phyloP scores from a whole-genome alignment of 1,139 yeast genomes.

The Nakaseomyces sp. region DNA sequence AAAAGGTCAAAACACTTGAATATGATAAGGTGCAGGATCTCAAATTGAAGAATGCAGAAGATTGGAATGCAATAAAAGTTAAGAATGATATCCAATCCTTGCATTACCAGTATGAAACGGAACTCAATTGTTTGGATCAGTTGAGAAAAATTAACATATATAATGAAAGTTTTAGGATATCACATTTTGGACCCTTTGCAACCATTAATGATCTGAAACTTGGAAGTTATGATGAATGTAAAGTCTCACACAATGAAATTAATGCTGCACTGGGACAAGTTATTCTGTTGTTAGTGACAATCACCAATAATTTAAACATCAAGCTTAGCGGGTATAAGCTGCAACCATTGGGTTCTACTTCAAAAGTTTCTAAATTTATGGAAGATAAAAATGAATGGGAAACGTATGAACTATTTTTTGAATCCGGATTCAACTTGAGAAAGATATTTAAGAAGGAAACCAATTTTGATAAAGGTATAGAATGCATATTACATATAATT shows the following conservation, averaged over 20 bases:
- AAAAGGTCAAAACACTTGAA: constrained; percentile 35
- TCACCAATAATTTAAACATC: constrained; percentile 49
- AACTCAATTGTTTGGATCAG: constrained; percentile 56
- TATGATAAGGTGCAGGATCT: constrained; percentile 36
- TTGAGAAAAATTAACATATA: constrained; percentile 72
- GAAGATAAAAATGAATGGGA: constrained; percentile 29
- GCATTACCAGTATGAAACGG: constrained; percentile 52
- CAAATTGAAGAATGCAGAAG: constrained; percentile 43
- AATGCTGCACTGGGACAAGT: constrained; percentile 91
- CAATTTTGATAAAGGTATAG: constrained; percentile 29
- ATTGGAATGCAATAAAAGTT: constrained; percentile 42
- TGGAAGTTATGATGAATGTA: constrained; percentile 51
- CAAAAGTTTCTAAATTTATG: constrained; percentile 59
- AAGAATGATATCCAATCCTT: constrained; percentile 50
- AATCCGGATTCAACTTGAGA: constrained; percentile 33
- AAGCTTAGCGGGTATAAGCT: constrained; percentile 52
- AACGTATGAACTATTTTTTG: constrained; percentile 29
- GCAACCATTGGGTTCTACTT: constrained; percentile 78
- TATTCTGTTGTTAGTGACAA: constrained; percentile 57
- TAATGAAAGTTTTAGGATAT: constrained; percentile 71
- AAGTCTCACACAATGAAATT: constrained; percentile 81
- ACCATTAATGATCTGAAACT: constrained; percentile 78
- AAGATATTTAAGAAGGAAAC: constrained; percentile 28
- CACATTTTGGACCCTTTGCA: constrained; percentile 76
- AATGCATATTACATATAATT: constrained; percentile 20